Evolutionary conservation across 768 basidiomycete genomes (phyloP).

Genomic region (Tricholoma bakamatsutake): DNA sequence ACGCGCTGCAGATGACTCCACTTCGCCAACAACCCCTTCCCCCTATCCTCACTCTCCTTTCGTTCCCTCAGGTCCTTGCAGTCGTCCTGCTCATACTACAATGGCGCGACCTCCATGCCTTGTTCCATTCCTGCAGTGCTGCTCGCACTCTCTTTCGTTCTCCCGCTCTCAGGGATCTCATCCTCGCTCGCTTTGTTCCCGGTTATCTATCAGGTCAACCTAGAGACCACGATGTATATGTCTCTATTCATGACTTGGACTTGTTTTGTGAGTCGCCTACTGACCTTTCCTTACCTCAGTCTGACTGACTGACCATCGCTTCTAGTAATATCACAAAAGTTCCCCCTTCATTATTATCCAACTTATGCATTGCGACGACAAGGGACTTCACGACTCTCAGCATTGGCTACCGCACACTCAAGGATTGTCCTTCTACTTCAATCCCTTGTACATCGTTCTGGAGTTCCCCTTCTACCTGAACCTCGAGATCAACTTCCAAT

Average conservation of each 20-base stretch:
- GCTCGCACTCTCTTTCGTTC: constrained; percentile 25
- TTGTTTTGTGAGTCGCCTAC: constrained; percentile 50
- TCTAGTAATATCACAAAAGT: constrained; percentile 58
- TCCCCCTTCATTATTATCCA: constrained; percentile 67
- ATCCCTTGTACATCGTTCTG: constrained; percentile 61
- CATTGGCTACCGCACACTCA: constrained; percentile 59
- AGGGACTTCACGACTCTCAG: constrained; percentile 32
- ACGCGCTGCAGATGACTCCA: neutral
- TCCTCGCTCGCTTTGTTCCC: constrained; percentile 50
- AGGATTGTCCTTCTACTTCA: constrained; percentile 72
- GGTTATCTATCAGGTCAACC: constrained; percentile 43
- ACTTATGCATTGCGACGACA: constrained; percentile 52
- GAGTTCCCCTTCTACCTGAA: constrained; percentile 39
- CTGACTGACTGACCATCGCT: constrained; percentile 1
- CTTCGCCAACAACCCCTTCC: neutral
- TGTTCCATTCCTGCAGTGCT: constrained; percentile 32
- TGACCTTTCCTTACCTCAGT: constrained; percentile 10
- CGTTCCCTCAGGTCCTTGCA: constrained; percentile 1
- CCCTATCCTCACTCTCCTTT: neutral
- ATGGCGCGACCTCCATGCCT: constrained; percentile 34
- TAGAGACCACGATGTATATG: constrained; percentile 38
- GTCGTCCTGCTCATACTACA: constrained; percentile 24
- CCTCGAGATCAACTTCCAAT: constrained; percentile 33
- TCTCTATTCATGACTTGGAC: constrained; percentile 56
- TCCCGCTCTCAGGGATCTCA: constrained; percentile 26